Percentiles rank a stretch among this genome's conserved stretches.
Evolutionary conservation across 768 basidiomycete species (phyloP).

Genomic region (Pleurotus djamor): DNA sequence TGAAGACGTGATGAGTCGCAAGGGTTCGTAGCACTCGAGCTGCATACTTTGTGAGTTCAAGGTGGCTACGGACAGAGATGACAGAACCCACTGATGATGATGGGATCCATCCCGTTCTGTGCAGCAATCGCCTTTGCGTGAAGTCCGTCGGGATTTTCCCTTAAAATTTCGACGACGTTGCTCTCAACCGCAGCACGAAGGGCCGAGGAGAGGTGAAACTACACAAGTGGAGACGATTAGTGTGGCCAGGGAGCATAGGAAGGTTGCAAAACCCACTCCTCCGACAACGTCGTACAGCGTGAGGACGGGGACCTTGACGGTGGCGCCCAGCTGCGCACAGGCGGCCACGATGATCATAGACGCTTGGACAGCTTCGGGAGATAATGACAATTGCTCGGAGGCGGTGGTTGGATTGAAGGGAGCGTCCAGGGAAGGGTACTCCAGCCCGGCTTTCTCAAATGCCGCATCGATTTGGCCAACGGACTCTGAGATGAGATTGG

Average conservation of each 20-base stretch:
- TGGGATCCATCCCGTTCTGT: conserved; percentile 20
- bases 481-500: conserved; percentile 16
- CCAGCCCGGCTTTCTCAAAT: conserved; percentile 17
- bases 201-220: conserved; percentile 3
- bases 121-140: conserved; percentile 31
- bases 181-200: conserved; percentile 9
- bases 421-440: conserved; percentile 21
- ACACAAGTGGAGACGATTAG: conserved; percentile 9
- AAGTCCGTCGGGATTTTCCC: conserved; percentile 18
- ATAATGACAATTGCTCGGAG: conserved; percentile 10
- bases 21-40: conserved; percentile 31
- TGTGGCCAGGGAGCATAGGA: background rate
- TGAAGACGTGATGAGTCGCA: conserved; percentile 31
- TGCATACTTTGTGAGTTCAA: conserved; percentile 8
- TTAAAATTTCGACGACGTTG: conserved; percentile 1
- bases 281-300: conserved; percentile 5
- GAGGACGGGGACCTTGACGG: conserved; percentile 7
- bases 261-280: background rate
- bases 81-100: conserved; percentile 24
- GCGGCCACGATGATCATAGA: conserved; percentile 19
- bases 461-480: conserved; percentile 19
- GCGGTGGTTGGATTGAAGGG: conserved; percentile 17
- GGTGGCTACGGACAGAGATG: too few relatives aligned
- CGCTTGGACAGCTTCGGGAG: conserved; percentile 11
- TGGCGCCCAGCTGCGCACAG: conserved; percentile 19